Evolutionary conservation across 2,329 filamentous ascomycete genomes (phyloP).

Genomic region (Cladosporium velox): DNA sequence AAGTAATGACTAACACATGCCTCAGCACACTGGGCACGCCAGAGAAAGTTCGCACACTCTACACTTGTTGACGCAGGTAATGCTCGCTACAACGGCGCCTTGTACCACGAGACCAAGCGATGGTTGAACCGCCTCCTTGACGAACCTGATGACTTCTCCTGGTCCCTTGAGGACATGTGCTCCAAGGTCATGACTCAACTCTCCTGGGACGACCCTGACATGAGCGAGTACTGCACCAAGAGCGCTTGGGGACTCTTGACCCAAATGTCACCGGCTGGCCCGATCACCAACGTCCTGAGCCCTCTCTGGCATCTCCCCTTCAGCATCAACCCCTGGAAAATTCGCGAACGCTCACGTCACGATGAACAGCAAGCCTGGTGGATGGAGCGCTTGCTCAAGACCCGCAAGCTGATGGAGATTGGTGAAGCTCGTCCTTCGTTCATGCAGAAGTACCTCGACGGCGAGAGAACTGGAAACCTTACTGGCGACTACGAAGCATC

Average conservation of each 20-base stretch:
- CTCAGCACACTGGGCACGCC: constrained; percentile 57
- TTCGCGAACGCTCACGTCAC: constrained; percentile 54
- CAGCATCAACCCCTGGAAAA: constrained; percentile 57
- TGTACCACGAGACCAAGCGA: constrained; percentile 58
- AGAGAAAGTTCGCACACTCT: constrained; percentile 55
- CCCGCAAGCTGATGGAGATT: constrained; percentile 42
- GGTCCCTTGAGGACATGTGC: constrained; percentile 58
- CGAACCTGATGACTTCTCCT: constrained; percentile 54
- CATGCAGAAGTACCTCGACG: constrained; percentile 48
- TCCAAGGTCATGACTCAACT: constrained; percentile 59
- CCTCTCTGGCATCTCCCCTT: constrained; percentile 56
- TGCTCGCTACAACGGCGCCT: constrained; percentile 48
- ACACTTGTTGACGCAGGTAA: constrained; percentile 52
- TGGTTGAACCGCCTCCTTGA: constrained; percentile 54
- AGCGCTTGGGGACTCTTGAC: constrained; percentile 59
- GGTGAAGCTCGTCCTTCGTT: constrained; percentile 46
- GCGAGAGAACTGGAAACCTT: constrained; percentile 37
- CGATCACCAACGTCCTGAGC: constrained; percentile 59
- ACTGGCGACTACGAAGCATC: constrained; percentile 41
- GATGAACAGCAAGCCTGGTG: constrained; percentile 57
- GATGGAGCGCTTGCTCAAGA: constrained; percentile 49
- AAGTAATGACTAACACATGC: neutral
- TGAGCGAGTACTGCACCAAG: constrained; percentile 52
- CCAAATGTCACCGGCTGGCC: constrained; percentile 60
- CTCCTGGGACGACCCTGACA: constrained; percentile 55